Conservation (phyloP, 2,329 filamentous ascomycete species). For the Mycocentrospora acerina region DNA sequence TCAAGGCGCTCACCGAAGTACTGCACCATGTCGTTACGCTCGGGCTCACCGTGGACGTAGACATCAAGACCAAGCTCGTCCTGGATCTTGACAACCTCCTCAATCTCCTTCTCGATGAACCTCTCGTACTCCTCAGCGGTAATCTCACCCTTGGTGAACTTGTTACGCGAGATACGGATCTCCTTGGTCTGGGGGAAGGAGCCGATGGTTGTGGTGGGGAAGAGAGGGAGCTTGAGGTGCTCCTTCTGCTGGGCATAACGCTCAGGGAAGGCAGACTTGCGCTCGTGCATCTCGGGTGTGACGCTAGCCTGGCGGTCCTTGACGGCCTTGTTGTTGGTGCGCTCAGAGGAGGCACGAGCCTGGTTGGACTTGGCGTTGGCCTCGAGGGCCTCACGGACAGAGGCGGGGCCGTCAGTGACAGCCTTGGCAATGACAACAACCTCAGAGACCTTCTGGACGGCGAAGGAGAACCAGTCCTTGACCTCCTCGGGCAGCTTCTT, state of each 20-base stretch:
- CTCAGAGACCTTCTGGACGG: slow-evolving; percentile 89
- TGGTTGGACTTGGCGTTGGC: slow-evolving; percentile 95
- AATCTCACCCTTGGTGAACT: slow-evolving; percentile 99
- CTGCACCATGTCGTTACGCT: slow-evolving; percentile 99
- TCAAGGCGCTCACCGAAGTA: slow-evolving; percentile 98
- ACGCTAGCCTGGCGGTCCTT: slow-evolving; percentile 95
- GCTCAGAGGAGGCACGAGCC: slow-evolving; percentile 85
- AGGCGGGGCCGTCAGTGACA: slow-evolving; percentile 85
- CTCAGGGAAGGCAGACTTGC: slow-evolving; percentile 82
- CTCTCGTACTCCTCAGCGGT: slow-evolving; percentile 89
- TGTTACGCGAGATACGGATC: slow-evolving; percentile 94
- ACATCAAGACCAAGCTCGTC: slow-evolving; percentile 97
- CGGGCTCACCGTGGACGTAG: slow-evolving; percentile 96
- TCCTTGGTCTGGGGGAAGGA: slow-evolving; percentile 99
- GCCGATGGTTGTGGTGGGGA: slow-evolving; percentile 98
- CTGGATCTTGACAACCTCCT: slow-evolving; percentile 92
- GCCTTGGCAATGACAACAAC: slow-evolving; percentile 95
- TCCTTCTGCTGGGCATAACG: slow-evolving; percentile 88
- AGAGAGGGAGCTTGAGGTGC: slow-evolving; percentile 89
- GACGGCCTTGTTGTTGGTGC: slow-evolving; percentile 95
- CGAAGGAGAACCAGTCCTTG: slow-evolving; percentile 98
- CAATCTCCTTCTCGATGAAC: slow-evolving; percentile 99
- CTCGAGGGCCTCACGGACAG: slow-evolving; percentile 86
- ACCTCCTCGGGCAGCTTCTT: slow-evolving; percentile 96
- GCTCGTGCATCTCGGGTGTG: slow-evolving; percentile 81